A percentile compares a stretch with the other conserved stretches of the same genome.
Conservation (phyloP, 768 basidiomycete genomes). For the Russula earlei region DNA sequence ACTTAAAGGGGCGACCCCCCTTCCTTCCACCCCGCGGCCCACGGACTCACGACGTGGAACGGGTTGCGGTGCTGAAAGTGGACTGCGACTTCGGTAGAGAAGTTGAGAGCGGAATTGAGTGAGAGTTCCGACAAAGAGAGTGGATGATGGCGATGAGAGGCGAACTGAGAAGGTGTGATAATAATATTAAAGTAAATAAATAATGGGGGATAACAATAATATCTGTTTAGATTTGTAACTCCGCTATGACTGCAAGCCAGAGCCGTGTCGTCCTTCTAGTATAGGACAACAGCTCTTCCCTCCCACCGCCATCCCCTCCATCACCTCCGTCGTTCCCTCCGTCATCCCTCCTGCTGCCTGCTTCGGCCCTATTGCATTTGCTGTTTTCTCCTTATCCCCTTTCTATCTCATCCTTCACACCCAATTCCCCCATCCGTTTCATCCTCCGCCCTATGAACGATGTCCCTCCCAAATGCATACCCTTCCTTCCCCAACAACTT, state of each 20-base stretch:
- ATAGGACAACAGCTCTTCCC: slow-evolving; percentile 20
- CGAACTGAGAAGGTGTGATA: neutral
- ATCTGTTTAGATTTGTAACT: slow-evolving; percentile 13
- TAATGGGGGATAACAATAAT: slow-evolving; percentile 6
- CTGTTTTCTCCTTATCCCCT: neutral
- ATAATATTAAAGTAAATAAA: slow-evolving; percentile 8
- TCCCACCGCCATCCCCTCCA: slow-evolving; percentile 22
- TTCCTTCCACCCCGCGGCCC: slow-evolving; percentile 4
- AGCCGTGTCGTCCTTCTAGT: slow-evolving; percentile 16
- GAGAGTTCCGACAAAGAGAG: neutral
- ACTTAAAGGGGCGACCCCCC: neutral
- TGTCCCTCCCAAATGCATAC: slow-evolving; percentile 19
- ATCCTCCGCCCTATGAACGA: slow-evolving; percentile 19
- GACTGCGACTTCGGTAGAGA: neutral
- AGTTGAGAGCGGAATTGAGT: neutral
- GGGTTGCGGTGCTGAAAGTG: neutral
- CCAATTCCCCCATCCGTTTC: slow-evolving; percentile 5
- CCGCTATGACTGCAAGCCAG: slow-evolving; percentile 11
- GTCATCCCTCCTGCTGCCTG: slow-evolving; percentile 7
- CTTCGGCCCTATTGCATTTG: neutral
- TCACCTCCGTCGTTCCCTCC: slow-evolving; percentile 14
- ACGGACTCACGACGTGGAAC: neutral
- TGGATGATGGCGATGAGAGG: neutral
- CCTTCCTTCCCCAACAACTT: slow-evolving; percentile 14
- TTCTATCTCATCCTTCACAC: neutral